These are phyloP conservation scores for Lepiota venenata DNA, from an alignment of 768 basidiomycete genomes.

Conservation along the genomic window DNA sequence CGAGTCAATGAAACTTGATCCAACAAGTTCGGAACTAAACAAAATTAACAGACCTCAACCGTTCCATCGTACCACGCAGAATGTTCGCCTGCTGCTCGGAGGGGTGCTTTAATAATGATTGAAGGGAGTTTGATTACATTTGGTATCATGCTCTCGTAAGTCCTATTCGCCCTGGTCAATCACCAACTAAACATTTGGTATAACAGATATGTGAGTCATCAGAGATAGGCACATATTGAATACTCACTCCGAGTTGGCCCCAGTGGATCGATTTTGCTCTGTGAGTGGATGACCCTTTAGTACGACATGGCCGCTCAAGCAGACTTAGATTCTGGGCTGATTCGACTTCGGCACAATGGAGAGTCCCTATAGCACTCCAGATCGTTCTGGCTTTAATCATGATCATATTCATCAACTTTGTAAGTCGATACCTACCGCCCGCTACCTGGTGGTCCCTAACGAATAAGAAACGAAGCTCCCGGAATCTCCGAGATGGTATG, in stretches of 20 bases:
- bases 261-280: constrained; percentile 66
- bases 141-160: constrained; percentile 61
- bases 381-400: constrained; percentile 53
- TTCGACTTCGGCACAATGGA: constrained; percentile 54
- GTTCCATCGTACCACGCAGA: constrained; percentile 66
- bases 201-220: constrained; percentile 15
- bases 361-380: constrained; percentile 60
- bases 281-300: constrained; percentile 28
- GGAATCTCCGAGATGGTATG: constrained; percentile 54
- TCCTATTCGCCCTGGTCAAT: constrained; percentile 12
- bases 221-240: background rate
- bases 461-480: constrained; percentile 38
- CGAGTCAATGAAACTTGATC: constrained; percentile 20
- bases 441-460: background rate
- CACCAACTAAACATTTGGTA: background rate
- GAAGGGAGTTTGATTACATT: constrained; percentile 63
- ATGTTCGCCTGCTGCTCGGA: constrained; percentile 54
- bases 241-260: background rate
- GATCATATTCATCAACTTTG: constrained; percentile 45
- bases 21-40: background rate
- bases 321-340: constrained; percentile 44
- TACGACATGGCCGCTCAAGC: background rate
- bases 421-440: constrained; percentile 25
- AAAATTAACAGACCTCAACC: constrained; percentile 48
- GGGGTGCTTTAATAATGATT: constrained; percentile 63